A percentile compares a stretch with the other conserved stretches of the same genome.
These are phyloP conservation scores for Calonectria montana DNA, from an alignment of 2,329 filamentous ascomycete genomes.

Conservation along the genomic window DNA sequence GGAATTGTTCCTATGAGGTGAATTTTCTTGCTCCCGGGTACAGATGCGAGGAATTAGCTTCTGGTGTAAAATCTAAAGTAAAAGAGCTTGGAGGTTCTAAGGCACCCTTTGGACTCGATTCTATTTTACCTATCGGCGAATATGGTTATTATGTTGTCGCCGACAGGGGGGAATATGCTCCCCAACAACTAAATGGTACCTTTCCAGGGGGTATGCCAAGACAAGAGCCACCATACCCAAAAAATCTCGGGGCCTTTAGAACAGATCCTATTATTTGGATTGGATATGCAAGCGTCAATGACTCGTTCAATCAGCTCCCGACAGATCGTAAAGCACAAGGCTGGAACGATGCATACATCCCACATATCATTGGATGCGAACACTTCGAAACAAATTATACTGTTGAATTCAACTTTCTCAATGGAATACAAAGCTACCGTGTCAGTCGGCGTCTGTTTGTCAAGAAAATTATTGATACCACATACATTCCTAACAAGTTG, in stretches of 20 bases:
- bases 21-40: conserved; percentile 7
- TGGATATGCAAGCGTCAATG: conserved; percentile 12
- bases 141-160: neutral
- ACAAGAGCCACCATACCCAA: neutral
- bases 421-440: neutral
- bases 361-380: conserved; percentile 15
- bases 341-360: neutral
- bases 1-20: conserved; percentile 8
- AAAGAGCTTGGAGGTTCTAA: neutral
- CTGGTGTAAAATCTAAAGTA: neutral
- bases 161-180: neutral
- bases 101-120: neutral
- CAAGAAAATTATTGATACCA: neutral
- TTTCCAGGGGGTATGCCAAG: rapidly evolving
- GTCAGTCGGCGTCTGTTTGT: rapidly evolving
- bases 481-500: rapidly evolving
- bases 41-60: conserved; percentile 13
- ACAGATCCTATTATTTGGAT: conserved; percentile 32
- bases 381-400: conserved; percentile 19
- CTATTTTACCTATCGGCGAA: neutral
- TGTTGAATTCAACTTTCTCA: neutral
- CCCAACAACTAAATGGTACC: neutral
- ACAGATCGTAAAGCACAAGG: neutral
- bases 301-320: neutral
- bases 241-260: neutral